Evolutionary conservation across 1,284 basidiomycete genomes (phyloP).

Genomic region (Cryptococcus sp.): DNA sequence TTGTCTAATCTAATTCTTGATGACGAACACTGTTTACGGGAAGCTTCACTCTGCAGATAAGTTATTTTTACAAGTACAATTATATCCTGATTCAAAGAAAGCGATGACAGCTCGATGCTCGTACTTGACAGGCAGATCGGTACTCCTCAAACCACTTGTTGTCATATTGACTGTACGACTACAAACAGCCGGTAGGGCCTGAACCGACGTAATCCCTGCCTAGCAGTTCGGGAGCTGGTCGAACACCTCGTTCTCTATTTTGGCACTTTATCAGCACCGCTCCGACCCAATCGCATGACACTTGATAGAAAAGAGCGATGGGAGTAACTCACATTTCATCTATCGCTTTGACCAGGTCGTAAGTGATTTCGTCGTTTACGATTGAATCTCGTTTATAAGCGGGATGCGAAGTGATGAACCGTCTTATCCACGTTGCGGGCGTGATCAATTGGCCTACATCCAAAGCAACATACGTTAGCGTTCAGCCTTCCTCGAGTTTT

Average conservation of each 20-base stretch:
- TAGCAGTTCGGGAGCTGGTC: constrained; percentile 65
- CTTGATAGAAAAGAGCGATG: no score
- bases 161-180: background rate
- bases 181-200: constrained; percentile 38
- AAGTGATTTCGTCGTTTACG: constrained; percentile 87
- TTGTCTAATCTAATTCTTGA: no score
- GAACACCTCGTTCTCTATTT: constrained; percentile 71
- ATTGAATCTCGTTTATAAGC: constrained; percentile 88
- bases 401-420: constrained; percentile 87
- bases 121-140: no score
- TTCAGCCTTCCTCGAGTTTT: background rate
- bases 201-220: constrained; percentile 47
- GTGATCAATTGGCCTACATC: constrained; percentile 77
- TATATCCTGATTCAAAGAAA: no score
- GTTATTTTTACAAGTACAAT: no score
- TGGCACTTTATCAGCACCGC: background rate
- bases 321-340: constrained; percentile 72
- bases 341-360: constrained; percentile 86
- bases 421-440: constrained; percentile 88
- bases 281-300: background rate
- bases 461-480: background rate
- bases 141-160: no score
- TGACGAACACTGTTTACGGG: no score
- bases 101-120: no score
- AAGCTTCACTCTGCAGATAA: no score